Evolutionary conservation across 495 filamentous ascomycete genomes (phyloP).

Genomic region (Lentithecium fluviatile): DNA sequence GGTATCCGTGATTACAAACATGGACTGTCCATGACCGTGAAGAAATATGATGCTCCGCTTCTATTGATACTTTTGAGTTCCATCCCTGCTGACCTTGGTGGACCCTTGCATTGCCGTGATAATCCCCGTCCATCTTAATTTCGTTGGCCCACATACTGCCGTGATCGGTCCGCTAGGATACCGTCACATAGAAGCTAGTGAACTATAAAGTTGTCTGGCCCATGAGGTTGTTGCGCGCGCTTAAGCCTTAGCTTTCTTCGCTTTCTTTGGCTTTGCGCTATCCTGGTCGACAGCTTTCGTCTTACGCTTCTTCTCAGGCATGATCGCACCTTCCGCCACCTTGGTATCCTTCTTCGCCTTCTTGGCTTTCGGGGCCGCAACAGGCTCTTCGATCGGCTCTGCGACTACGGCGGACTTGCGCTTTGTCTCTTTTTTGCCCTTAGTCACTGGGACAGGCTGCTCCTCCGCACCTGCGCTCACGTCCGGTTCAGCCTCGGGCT

Average conservation of each 20-base stretch:
- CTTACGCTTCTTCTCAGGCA: constrained; percentile 24
- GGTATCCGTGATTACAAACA: no score
- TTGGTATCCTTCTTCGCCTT: constrained; percentile 25
- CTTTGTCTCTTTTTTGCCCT: constrained; percentile 38
- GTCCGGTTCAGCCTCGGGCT: constrained; percentile 3
- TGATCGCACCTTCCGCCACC: constrained; percentile 6
- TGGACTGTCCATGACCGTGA: no score
- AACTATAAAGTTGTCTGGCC: no score
- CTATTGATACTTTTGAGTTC: no score
- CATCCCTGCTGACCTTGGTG: no score
- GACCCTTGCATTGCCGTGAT: no score
- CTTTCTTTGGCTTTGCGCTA: constrained; percentile 27
- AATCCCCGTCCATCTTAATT: no score
- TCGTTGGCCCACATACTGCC: no score
- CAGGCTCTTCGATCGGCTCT: not conserved
- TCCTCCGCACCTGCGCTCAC: constrained; percentile 3
- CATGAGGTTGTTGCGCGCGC: no score
- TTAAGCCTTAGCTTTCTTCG: constrained; percentile 33
- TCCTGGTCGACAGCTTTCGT: constrained; percentile 17
- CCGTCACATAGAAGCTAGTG: no score
- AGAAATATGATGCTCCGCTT: no score
- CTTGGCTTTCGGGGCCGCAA: not conserved
- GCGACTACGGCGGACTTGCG: constrained; percentile 30
- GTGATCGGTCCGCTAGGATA: no score
- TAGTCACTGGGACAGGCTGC: constrained; percentile 3